Conservation (phyloP, 192 early-diverging fungal genomes). For the Coemansia sp. region DNA sequence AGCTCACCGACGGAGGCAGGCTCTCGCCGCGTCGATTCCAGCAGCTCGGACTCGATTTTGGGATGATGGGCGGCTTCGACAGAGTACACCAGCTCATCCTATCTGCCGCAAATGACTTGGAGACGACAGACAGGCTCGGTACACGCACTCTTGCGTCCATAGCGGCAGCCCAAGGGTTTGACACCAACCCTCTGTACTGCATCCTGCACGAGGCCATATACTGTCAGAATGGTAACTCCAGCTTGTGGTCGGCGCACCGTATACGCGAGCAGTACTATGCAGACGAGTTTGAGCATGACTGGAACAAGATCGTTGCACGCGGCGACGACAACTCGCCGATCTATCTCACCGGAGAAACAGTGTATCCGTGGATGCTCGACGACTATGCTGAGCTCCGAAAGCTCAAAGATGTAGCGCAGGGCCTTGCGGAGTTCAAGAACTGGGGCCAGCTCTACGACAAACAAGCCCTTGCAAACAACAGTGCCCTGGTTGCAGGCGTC, state of each 20-base stretch:
- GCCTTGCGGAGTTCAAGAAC: slow-evolving; percentile 58
- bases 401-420: slow-evolving; percentile 60
- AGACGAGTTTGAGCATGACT: slow-evolving; percentile 53
- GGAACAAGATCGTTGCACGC: slow-evolving; percentile 33
- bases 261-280: slow-evolving; percentile 56
- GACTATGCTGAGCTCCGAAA: slow-evolving; percentile 65
- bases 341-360: slow-evolving; percentile 69
- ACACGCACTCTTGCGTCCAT: slow-evolving; percentile 51
- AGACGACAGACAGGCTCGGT: slow-evolving; percentile 37
- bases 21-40: slow-evolving; percentile 69
- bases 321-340: slow-evolving; percentile 35
- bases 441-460: slow-evolving; percentile 65
- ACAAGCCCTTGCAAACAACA: slow-evolving; percentile 52
- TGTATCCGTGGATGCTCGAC: slow-evolving; percentile 76
- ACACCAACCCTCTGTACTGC: slow-evolving; percentile 66
- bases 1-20: slow-evolving; percentile 62
- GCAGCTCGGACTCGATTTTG: slow-evolving; percentile 68
- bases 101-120: slow-evolving; percentile 51
- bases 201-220: slow-evolving; percentile 71
- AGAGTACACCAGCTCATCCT: slow-evolving; percentile 61
- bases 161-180: slow-evolving; percentile 50
- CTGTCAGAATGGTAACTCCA: slow-evolving; percentile 60
- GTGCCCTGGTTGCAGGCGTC: slow-evolving; percentile 62
- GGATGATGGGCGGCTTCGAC: slow-evolving; percentile 66
- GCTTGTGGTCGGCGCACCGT: slow-evolving; percentile 66